Conservation (phyloP, 306 rosid species). For the Mimosa bimucronata region DNA sequence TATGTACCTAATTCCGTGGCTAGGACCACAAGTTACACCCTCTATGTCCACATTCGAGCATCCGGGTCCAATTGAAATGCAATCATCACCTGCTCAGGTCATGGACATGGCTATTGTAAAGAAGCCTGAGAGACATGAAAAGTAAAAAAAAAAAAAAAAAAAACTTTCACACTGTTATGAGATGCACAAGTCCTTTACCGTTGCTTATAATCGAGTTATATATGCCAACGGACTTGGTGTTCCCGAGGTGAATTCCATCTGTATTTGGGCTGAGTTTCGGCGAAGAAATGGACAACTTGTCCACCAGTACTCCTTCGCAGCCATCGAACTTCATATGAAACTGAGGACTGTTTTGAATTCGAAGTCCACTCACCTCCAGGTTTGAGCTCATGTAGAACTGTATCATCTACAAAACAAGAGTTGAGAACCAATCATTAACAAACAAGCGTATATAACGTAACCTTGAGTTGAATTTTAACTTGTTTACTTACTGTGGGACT, state of each 20-base stretch:
- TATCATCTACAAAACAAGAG: constrained; percentile 58
- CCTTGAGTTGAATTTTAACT: constrained; percentile 1
- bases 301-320: constrained; percentile 77
- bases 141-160: too few relatives aligned
- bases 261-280: constrained; percentile 97
- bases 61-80: constrained; percentile 93
- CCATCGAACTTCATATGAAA: constrained; percentile 95
- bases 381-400: constrained; percentile 92
- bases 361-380: constrained; percentile 64
- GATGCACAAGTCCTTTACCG: constrained; percentile 50
- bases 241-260: constrained; percentile 89
- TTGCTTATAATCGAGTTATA: constrained; percentile 79
- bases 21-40: constrained; percentile 91
- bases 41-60: constrained; percentile 75
- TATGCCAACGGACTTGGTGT: constrained; percentile 68
- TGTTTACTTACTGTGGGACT: constrained; percentile 82
- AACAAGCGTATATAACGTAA: not conserved
- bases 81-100: constrained; percentile 77
- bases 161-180: not conserved
- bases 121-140: not conserved
- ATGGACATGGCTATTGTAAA: constrained; percentile 1
- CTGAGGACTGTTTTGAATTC: constrained; percentile 79
- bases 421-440: not conserved
- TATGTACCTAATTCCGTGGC: constrained; percentile 90
- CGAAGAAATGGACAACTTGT: constrained; percentile 70